Conservation (phyloP, 2,329 filamentous ascomycete genomes). For the Neurospora crassa region DNA sequence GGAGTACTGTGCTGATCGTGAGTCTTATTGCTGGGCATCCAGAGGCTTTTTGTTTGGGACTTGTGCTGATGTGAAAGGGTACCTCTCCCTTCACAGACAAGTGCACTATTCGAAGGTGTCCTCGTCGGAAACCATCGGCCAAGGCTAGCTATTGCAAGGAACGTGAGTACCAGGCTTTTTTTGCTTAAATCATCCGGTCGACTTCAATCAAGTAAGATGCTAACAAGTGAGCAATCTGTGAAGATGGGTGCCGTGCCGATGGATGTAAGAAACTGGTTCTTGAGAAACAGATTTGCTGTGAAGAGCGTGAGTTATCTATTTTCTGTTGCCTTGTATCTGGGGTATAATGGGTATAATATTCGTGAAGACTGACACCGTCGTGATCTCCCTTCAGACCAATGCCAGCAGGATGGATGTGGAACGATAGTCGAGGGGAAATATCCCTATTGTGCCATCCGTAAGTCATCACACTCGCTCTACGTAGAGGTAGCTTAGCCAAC, state of each 20-base stretch:
- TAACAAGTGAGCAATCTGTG: neutral
- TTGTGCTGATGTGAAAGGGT: neutral
- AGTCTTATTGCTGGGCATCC: neutral
- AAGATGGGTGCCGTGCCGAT: constrained; percentile 15
- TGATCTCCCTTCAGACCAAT: constrained; percentile 9
- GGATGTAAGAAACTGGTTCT: constrained; percentile 11
- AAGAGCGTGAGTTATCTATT: constrained; percentile 10
- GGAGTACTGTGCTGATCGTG: constrained; percentile 16
- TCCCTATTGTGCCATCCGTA: constrained; percentile 14
- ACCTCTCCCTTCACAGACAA: constrained; percentile 6
- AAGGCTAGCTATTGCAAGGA: constrained; percentile 10
- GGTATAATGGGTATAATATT: too few species aligned
- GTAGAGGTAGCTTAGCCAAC: too few species aligned
- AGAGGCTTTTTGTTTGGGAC: neutral
- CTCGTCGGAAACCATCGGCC: constrained; percentile 4
- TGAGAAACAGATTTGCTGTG: constrained; percentile 13
- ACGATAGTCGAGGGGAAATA: constrained; percentile 14
- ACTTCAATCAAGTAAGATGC: neutral
- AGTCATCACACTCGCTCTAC: neutral
- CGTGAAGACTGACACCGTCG: neutral
- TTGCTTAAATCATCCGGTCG: neutral
- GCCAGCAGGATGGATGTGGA: constrained; percentile 9
- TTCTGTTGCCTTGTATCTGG: too few species aligned
- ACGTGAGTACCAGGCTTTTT: constrained; percentile 8
- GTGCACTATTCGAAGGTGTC: constrained; percentile 12